These are phyloP conservation scores for Sonneratia alba DNA, from an alignment of 345 rosid genomes.

Conservation along the genomic window DNA sequence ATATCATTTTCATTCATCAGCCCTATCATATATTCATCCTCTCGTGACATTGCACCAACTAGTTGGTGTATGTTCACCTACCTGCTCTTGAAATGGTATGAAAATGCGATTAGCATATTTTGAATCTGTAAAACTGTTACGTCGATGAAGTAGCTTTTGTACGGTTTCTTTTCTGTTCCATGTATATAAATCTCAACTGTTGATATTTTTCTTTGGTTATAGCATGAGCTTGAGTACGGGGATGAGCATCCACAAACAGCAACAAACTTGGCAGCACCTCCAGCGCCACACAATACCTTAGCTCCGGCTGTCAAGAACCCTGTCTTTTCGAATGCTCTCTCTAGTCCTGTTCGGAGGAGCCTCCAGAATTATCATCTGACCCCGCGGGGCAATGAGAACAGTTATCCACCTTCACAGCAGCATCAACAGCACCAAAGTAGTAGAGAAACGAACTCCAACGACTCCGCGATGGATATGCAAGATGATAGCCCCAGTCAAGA, in stretches of 20 bases:
- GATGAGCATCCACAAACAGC: slow-evolving; percentile 41
- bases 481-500: slow-evolving; percentile 37
- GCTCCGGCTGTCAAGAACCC: slow-evolving; percentile 27
- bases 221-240: slow-evolving; percentile 70
- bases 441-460: slow-evolving; percentile 26
- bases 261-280: slow-evolving; percentile 13
- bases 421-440: slow-evolving; percentile 15
- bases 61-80: background rate
- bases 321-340: slow-evolving; percentile 44
- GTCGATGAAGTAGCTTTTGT: slow-evolving; percentile 44
- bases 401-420: slow-evolving; percentile 15
- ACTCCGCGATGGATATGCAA: slow-evolving; percentile 44
- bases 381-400: slow-evolving; percentile 20
- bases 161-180: background rate
- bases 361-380: slow-evolving; percentile 48
- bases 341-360: slow-evolving; percentile 65
- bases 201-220: slow-evolving; percentile 9
- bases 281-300: slow-evolving; percentile 29
- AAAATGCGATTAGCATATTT: background rate
- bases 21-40: background rate
- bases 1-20: background rate
- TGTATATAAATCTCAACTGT: background rate
- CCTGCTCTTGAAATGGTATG: background rate
- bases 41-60: background rate
- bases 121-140: slow-evolving; percentile 10